Conservation (phyloP, 306 rosid genomes). For the Medicago arabica region DNA sequence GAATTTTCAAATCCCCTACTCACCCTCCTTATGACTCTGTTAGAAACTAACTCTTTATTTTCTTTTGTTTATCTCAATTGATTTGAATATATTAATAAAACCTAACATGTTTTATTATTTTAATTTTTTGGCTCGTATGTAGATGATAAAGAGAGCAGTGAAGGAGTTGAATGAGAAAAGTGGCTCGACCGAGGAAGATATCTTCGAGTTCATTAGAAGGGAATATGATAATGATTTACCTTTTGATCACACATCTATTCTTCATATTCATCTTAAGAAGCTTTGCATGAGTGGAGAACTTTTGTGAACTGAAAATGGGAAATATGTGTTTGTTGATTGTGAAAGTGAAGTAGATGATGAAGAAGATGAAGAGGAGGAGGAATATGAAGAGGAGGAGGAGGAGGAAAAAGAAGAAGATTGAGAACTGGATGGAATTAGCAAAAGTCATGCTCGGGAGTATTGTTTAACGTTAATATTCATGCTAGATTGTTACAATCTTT, state of each 20-base stretch:
- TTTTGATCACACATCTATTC: constrained; percentile 41
- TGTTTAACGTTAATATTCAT: no score
- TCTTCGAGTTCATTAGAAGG: constrained; percentile 37
- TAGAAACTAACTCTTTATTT: no score
- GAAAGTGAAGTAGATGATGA: background rate
- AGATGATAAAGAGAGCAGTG: constrained; percentile 53
- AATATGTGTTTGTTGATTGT: constrained; percentile 31
- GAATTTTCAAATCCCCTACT: no score
- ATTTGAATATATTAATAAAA: no score
- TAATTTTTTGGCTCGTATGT: background rate
- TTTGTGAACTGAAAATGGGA: background rate
- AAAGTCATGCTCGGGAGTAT: no score
- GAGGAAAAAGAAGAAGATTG: no score
- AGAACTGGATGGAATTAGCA: no score
- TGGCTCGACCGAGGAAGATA: constrained; percentile 44
- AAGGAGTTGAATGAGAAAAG: constrained; percentile 29
- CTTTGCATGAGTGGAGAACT: constrained; percentile 42
- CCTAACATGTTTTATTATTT: no score
- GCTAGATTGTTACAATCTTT: no score
- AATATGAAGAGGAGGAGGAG: no score
- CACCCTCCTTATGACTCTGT: no score
- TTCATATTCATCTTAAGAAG: constrained; percentile 36
- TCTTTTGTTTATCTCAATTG: no score
- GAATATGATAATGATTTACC: constrained; percentile 44
- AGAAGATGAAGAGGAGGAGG: background rate